These are phyloP conservation scores for Penicillium sp. DNA, from an alignment of 2,329 filamentous ascomycete genomes.

Conservation along the genomic window DNA sequence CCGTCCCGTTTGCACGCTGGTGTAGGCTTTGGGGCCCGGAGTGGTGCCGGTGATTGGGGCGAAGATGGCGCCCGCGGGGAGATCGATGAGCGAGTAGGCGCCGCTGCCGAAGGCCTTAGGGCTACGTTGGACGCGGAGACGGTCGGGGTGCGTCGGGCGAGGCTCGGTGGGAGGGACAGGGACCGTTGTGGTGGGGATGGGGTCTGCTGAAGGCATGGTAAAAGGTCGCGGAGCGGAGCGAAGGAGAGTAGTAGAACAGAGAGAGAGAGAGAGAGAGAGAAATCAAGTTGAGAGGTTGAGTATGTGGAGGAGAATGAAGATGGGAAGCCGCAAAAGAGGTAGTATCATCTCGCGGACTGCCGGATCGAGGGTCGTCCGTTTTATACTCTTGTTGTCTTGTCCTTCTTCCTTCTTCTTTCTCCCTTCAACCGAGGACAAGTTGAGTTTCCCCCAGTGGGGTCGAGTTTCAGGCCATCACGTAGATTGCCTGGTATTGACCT, in stretches of 20 bases:
- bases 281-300: background rate
- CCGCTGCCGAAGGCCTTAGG: conserved; percentile 42
- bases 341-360: background rate
- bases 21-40: conserved; percentile 52
- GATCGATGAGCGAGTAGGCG: conserved; percentile 54
- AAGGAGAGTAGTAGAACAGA: background rate
- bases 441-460: background rate
- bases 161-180: conserved; percentile 16
- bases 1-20: conserved; percentile 55
- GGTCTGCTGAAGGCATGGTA: conserved; percentile 23
- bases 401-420: background rate
- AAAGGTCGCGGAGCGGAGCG: background rate
- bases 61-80: conserved; percentile 57
- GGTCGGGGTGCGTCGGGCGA: conserved; percentile 34
- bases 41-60: conserved; percentile 52
- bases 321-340: background rate
- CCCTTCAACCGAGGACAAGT: conserved; percentile 25
- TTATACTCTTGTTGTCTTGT: background rate
- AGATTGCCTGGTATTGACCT: background rate
- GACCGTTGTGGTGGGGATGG: conserved; percentile 14
- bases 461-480: conserved; percentile 3
- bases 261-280: background rate
- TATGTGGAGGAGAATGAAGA: background rate
- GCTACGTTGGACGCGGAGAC: conserved; percentile 36
- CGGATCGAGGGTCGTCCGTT: background rate